Conservation (phyloP, 2,329 filamentous ascomycete genomes). For the Penicillium sp. region DNA sequence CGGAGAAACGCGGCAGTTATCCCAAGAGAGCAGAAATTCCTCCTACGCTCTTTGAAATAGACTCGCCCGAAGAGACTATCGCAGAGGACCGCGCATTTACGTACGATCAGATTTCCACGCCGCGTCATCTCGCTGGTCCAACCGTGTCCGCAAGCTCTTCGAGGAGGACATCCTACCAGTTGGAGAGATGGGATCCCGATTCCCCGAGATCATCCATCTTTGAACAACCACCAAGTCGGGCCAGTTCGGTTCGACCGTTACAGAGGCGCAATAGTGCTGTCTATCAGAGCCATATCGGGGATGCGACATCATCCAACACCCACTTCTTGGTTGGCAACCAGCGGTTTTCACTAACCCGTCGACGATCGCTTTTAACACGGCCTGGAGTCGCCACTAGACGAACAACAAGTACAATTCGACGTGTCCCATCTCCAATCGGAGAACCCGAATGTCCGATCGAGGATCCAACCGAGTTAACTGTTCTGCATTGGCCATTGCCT, state of each 20-base stretch:
- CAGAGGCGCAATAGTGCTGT: conserved; percentile 25
- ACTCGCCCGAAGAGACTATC: conserved; percentile 4
- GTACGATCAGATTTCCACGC: not conserved
- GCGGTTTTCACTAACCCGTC: conserved; percentile 37
- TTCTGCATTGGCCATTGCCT: conserved; percentile 23
- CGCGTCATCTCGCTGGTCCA: conserved; percentile 4
- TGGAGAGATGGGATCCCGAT: conserved; percentile 14
- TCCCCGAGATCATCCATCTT: conserved; percentile 15
- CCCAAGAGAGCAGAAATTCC: conserved; percentile 16
- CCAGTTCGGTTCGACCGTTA: conserved; percentile 32
- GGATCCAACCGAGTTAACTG: conserved; percentile 9
- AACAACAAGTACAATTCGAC: conserved; percentile 24
- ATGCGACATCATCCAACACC: conserved; percentile 33
- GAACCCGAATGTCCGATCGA: conserved; percentile 18
- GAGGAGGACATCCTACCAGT: conserved; percentile 24
- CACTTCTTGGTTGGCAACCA: conserved; percentile 34
- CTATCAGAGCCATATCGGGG: conserved; percentile 18
- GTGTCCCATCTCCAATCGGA: conserved; percentile 25
- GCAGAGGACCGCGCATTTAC: not conserved
- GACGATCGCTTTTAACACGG: conserved; percentile 36
- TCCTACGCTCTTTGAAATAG: conserved; percentile 18
- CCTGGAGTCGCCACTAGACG: conserved; percentile 37
- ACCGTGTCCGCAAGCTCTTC: conserved; percentile 16
- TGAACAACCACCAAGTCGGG: conserved; percentile 26
- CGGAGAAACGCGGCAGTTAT: conserved; percentile 12